Evolutionary conservation across 2,329 filamentous ascomycete species (phyloP), one percentile per base, ranked within the genome.

Genomic region (Lasiodiplodia theobromae): DNA sequence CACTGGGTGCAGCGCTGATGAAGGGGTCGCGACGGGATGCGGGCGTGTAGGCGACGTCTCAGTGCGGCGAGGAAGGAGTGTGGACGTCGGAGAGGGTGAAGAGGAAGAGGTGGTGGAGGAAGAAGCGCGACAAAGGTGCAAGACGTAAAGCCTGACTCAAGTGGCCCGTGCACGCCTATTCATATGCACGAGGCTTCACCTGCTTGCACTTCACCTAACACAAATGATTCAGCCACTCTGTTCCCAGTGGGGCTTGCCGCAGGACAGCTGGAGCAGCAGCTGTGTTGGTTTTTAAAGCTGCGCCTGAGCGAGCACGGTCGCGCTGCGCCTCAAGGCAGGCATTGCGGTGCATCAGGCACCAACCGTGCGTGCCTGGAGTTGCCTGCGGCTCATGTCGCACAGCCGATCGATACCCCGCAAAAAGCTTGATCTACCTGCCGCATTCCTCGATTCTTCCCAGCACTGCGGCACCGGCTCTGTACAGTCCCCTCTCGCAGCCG

Each of bases 381-480:
- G 60, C 31, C 60, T 52, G 60, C 60, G 47, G 60, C 44, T 38
- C 47, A 21, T 21, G 60, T 63, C 60, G 11, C 60, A 64, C 60
- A 64, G 60, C 31, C 60, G 60, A 64, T 52, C 47, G 60, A 34
- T n/a, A 38, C 47, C 44, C 60, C 60, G 44, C 31, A 52, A 64
- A 64, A 64, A 52, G 60, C 44, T 64, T 64, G 60, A 52, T 52
- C 44, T 52, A 12, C 31, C 57, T 47, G 60, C 28, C 31, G 28
- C 44, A 52, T 31, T 60, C 38, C 23, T n/a, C 47, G n/a, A n/a
- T 6, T 21, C 16, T 11, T 18, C 47, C 60, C 60, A 34, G 31
- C n/a, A 21, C n/a, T 23, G 18, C 54, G 54, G 14, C 44, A 47
- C 44, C 44, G 44, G 44, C 44, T 21, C 44, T 34, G 7, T 34